Evolutionary conservation across 768 basidiomycete genomes (phyloP), one percentile per base, ranked within the genome.

Genomic region (Panaeolus papilionaceus): DNA sequence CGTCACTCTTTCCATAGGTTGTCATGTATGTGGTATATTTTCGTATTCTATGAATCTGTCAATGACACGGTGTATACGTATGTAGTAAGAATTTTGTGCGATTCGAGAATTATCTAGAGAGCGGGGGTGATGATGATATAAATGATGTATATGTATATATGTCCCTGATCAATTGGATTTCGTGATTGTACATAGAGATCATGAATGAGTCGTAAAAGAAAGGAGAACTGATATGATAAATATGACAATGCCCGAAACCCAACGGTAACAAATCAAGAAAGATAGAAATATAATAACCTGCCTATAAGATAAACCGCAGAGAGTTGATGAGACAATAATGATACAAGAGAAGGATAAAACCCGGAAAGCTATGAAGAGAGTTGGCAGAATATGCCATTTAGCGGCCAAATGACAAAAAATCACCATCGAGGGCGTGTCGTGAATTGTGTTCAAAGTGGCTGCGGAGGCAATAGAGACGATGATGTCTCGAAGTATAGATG

Each of bases 341-440:
- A 14, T 58, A 58, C 54, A 58, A 51, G 9, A 28, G 8, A 58
- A 58, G 16, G 54, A 37, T 58, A 58, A 58, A 58, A 58, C 54
- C 54, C 54, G 11, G 14, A 58, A 58, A 58, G 33, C 23, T 8
- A 23, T 4, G 11, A 58, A 10, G 33, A 37, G 4, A 28, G 20
- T 5, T 14, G 26, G 54, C 54, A 26, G 26, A 26, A 8, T 1
- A 28, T 7, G 23, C 8, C 20, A 45, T 45, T 45, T 45, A 14
- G 5, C 23, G 33, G 26, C 16, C 18, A 16, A 28, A 28, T 58
- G 28, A 9, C 28, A n/a, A 33, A 51, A 51, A 1, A 4, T 51
- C 9, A 51, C 7, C 20, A 10, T 26, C 10, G 20, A 23, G 7
- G 1, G 18, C 14, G 16, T 44, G 42, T 14, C 14, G 39, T 11